Percentiles rank a stretch among this genome's conserved stretches.
Evolutionary conservation across 2,329 filamentous ascomycete species (phyloP).

Genomic region (Diaporthe australafricana): DNA sequence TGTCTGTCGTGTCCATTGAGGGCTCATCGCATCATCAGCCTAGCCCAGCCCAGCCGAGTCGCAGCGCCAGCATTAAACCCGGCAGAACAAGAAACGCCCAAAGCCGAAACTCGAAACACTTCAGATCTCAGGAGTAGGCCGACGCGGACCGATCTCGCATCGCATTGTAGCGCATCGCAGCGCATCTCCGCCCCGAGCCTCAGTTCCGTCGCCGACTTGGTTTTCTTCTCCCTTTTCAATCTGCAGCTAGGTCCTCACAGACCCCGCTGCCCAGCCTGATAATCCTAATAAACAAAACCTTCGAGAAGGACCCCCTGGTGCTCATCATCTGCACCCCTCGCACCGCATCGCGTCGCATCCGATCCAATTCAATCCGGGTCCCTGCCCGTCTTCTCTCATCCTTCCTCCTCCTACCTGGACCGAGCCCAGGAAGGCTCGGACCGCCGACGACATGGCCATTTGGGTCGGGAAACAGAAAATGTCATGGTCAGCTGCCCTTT

Average conservation of each 20-base stretch:
- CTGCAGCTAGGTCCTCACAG: slow-evolving; percentile 11
- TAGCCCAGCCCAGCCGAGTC: not conserved
- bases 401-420: slow-evolving; percentile 2
- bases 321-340: not conserved
- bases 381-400: not conserved
- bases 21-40: too few relatives aligned
- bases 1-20: too few relatives aligned
- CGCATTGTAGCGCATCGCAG: slow-evolving; percentile 1
- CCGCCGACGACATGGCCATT: slow-evolving; percentile 34
- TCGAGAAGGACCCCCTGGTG: not conserved
- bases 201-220: slow-evolving; percentile 9
- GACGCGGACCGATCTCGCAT: slow-evolving; percentile 24
- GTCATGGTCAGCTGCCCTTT: slow-evolving; percentile 34
- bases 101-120: slow-evolving; percentile 35
- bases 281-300: slow-evolving; percentile 10
- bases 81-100: slow-evolving; percentile 19
- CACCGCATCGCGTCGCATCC: not conserved
- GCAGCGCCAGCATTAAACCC: not conserved
- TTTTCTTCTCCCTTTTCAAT: not conserved
- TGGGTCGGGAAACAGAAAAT: slow-evolving; percentile 39
- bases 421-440: slow-evolving; percentile 32
- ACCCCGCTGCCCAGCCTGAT: slow-evolving; percentile 16
- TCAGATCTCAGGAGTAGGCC: slow-evolving; percentile 18
- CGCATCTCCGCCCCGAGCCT: not conserved
- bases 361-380: not conserved